Evolutionary conservation across 768 basidiomycete species (phyloP).

Genomic region (Tulasnella sp.): DNA sequence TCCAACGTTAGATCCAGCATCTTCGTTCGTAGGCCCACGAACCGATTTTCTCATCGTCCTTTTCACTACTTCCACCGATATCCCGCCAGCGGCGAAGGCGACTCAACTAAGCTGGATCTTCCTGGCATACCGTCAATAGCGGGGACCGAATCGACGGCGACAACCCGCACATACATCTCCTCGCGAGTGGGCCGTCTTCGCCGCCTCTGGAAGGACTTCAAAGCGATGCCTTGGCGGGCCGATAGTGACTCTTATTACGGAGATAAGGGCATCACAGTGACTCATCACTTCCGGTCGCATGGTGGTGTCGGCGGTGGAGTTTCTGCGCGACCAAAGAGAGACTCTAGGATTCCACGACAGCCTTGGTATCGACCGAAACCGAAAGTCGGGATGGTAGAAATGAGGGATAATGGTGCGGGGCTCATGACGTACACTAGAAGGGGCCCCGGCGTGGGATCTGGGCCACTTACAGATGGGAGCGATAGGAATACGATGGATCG

Average conservation of each 20-base stretch:
- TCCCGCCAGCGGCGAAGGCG: neutral
- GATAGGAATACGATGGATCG: constrained; percentile 4
- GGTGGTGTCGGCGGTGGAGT: constrained; percentile 4
- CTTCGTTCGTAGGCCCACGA: neutral
- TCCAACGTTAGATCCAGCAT: neutral
- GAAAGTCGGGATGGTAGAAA: neutral
- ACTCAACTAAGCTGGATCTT: neutral
- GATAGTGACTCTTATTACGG: constrained; percentile 6
- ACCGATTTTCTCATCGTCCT: constrained; percentile 5
- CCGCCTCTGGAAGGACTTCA: neutral
- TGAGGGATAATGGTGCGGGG: neutral
- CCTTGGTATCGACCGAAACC: constrained; percentile 15
- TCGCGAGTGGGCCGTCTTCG: neutral
- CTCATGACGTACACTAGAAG: neutral
- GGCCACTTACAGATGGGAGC: constrained; percentile 7
- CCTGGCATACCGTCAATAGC: neutral
- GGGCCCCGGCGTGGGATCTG: neutral
- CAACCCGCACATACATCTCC: constrained; percentile 4
- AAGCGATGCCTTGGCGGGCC: constrained; percentile 9
- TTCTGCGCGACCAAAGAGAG: constrained; percentile 5
- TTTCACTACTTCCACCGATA: constrained; percentile 14
- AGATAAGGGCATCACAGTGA: neutral
- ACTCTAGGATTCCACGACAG: constrained; percentile 5
- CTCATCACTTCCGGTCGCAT: constrained; percentile 2
- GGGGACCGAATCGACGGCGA: constrained; percentile 1